A percentile compares a stretch with the other conserved stretches of the same genome.
Evolutionary conservation across 495 filamentous ascomycete species (phyloP).

Genomic region (Clohesyomyces aquaticus): DNA sequence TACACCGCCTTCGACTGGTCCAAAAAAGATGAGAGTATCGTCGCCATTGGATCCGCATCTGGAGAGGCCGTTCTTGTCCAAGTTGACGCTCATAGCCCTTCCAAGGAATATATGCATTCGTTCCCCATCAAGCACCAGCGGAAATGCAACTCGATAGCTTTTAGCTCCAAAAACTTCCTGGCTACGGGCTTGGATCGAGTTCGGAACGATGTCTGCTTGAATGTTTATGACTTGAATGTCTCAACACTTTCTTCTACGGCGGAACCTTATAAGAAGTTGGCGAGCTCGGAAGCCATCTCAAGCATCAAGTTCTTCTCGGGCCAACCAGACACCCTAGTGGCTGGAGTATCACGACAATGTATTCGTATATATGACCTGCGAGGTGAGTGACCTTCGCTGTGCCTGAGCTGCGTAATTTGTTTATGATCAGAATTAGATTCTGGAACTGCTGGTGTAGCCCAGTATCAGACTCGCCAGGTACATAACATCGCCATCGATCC

Average conservation of each 20-base stretch:
- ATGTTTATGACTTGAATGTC: constrained; percentile 88
- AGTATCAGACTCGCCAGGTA: constrained; percentile 79
- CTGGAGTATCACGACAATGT: constrained; percentile 82
- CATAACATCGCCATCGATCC: constrained; percentile 91
- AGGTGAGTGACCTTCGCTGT: constrained; percentile 55
- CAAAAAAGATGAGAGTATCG: constrained; percentile 70
- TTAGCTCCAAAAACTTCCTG: constrained; percentile 75
- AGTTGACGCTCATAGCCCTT: constrained; percentile 63
- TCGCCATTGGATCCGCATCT: constrained; percentile 82
- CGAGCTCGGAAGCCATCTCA: constrained; percentile 82
- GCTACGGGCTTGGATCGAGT: constrained; percentile 90
- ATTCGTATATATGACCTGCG: constrained; percentile 88
- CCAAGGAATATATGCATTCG: constrained; percentile 61
- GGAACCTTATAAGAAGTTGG: constrained; percentile 72
- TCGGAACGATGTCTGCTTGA: constrained; percentile 88
- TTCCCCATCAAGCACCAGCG: constrained; percentile 84
- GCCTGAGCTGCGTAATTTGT: not conserved
- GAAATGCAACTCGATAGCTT: constrained; percentile 88
- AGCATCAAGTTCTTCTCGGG: constrained; percentile 90
- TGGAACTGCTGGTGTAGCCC: constrained; percentile 48
- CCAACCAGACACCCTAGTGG: constrained; percentile 79
- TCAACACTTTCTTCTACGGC: constrained; percentile 50
- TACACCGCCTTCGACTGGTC: constrained; percentile 98
- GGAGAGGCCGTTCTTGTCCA: constrained; percentile 83
- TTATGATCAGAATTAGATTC: constrained; percentile 32